Evolutionary conservation across 352 stramenopile genomes (phyloP).

Genomic region (Globisporangium megalacanthum): DNA sequence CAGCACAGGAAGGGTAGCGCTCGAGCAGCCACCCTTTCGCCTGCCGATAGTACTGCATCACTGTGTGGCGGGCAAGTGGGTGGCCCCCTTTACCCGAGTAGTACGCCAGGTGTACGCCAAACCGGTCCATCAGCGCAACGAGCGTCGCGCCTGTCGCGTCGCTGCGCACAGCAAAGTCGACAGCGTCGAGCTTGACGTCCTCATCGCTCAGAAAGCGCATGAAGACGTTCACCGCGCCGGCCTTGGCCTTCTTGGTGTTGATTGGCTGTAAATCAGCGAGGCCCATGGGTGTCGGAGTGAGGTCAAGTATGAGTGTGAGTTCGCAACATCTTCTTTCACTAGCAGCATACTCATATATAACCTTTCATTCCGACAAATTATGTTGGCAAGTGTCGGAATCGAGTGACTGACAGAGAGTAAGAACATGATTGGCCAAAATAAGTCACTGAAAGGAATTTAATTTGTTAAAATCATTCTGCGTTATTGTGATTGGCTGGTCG

Average conservation of each 20-base stretch:
- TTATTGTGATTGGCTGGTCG: too few species aligned
- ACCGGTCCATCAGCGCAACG: background rate
- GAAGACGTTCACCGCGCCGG: constrained; percentile 13
- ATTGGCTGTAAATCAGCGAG: background rate
- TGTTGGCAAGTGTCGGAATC: background rate
- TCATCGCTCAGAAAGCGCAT: constrained; percentile 9
- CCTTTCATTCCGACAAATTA: background rate
- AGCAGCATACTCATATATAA: too few species aligned
- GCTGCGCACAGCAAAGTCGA: background rate
- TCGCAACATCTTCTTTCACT: background rate
- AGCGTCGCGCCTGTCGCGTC: constrained; percentile 6
- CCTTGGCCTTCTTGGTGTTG: constrained; percentile 10
- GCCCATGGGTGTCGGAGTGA: constrained; percentile 13
- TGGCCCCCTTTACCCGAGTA: background rate
- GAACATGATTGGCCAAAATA: background rate
- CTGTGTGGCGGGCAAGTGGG: background rate
- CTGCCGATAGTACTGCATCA: background rate
- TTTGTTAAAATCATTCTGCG: too few species aligned
- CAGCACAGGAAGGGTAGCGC: too few species aligned
- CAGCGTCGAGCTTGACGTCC: background rate
- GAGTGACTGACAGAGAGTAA: background rate
- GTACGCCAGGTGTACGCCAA: too few species aligned
- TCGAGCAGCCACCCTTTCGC: too few species aligned
- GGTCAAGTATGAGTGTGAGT: constrained; percentile 11
- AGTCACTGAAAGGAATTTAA: too few species aligned